Evolutionary conservation across 2,329 filamentous ascomycete genomes (phyloP).

Genomic region (Fusarium cicatricum): DNA sequence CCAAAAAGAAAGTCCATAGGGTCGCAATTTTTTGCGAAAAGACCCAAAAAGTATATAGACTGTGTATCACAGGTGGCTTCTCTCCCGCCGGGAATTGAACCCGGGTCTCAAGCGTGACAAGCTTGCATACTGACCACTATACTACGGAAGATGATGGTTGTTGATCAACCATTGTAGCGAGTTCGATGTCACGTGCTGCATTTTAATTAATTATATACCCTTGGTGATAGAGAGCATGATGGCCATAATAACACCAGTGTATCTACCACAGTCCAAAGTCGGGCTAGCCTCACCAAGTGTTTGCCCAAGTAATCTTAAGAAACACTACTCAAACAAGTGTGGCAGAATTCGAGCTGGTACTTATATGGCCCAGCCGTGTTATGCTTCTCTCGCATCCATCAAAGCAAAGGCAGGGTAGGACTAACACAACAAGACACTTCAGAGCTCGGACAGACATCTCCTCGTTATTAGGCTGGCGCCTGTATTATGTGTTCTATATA

Average conservation of each 20-base stretch:
- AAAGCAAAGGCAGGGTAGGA: too few relatives aligned
- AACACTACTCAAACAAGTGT: too few relatives aligned
- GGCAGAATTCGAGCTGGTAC: too few relatives aligned
- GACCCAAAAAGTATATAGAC: neutral
- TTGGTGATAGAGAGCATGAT: too few relatives aligned
- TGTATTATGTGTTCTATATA: constrained; percentile 46
- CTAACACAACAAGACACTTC: neutral
- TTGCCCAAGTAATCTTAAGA: too few relatives aligned
- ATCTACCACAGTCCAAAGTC: too few relatives aligned
- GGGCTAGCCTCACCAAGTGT: too few relatives aligned
- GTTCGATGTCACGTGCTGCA: neutral
- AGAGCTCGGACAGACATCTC: neutral
- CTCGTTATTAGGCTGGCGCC: neutral
- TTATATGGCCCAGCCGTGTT: too few relatives aligned
- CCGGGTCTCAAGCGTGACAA: constrained; percentile 32
- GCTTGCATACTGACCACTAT: constrained; percentile 35
- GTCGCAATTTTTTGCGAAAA: too few relatives aligned
- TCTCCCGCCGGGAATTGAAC: constrained; percentile 31
- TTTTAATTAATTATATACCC: neutral
- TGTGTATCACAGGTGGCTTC: constrained; percentile 23
- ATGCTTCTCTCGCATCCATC: too few relatives aligned
- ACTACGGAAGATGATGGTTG: constrained; percentile 27
- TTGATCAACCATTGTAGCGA: constrained; percentile 11
- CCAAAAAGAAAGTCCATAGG: neutral
- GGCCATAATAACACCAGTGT: too few relatives aligned